Base-by-base conservation (phyloP, 805 yeast species). In the Monosporozyma aerobia region DNA sequence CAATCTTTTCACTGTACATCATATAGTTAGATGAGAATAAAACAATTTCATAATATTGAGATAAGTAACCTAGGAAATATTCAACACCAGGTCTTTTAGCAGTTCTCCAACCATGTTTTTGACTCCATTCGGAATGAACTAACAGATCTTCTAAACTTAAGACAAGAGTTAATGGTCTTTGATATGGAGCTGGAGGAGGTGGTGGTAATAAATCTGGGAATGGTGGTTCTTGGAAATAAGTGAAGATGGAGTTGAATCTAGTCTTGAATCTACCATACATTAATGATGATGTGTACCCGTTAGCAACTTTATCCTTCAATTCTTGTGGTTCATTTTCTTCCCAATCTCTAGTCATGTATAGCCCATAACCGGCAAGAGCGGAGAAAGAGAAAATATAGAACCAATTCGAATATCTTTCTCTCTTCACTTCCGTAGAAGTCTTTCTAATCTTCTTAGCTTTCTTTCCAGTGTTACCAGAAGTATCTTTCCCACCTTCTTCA, bases 61-160 rank as follows among this genome's bases (percentile, higher is more conserved):
- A 87, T 61, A 94, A 75, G 71, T 94, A 94, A 30, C 95, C 96
- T 67, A 94, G 74, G 73, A 94, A 94, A 75, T 94, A 94, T 70
- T 95, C 99, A 56, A 89, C 83, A 57, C 99, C 99, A 35, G 99
- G 98, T 75, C 99, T 88, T 77, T 94, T 94, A 32, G 96, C 98
- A 14, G 97, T 92, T 73, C 94, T 84, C 99, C 99, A 94, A 51
- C 99, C 99, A 66, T 81, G 77, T 69, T 87, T 82, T 59, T 88
- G 81, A 53, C 87, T 80, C 99, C 99, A 94, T 57, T 85, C 87
- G 41, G 95, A 83, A 69, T 94, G 97, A 53, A 92, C 81, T 65
- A 94, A 77, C 55, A 94, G 73, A 64, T 94, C 99, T 62, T 94
- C 99, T 63, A 94, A 77, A 32, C 87, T 83, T 61, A 94, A 69